Base-by-base conservation (phyloP, 768 basidiomycete genomes). In the Cystoderma amianthinum region DNA sequence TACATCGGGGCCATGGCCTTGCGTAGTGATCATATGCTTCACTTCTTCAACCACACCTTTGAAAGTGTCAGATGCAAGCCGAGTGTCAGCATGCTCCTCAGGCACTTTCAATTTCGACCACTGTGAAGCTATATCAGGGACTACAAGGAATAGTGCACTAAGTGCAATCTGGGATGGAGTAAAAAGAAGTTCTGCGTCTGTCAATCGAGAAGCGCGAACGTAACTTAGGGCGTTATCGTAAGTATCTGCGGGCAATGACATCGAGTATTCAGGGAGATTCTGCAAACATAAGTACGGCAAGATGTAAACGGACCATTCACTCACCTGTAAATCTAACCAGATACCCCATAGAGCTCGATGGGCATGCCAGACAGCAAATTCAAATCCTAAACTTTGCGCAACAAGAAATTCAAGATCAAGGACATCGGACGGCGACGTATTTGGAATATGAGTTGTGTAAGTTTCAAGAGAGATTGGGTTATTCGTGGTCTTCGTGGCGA, bases 401-500 rank as follows among this genome's bases (percentile, higher is more conserved):
- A 99, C 86, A 24, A 96, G 79, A 58, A 97, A 98, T 60, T 99
- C 96, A 24, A 97, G 78, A 43, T 92, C 86, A 43, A 98, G 78
- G 12, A 99, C 86, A 53, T 97, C 93, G 4, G 78, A 77, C 1
- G 85, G 76, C 3, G 70, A 65, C 1, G 90, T 87, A 51, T 82
- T 87, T 1, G 87, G 87, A 48, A 98, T 92, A 49, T 82, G 80
- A 1, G 77, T 67, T 0, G 85, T 82, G 62, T 94, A 98, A 2
- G 75, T 64, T 48, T 95, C 92, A 46, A 99, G 68, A 2, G 89
- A 80, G 47, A 97, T 88, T 1, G 88, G 85, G 50, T 86, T 80
- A 52, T 98, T 97, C n/a, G 91, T 94, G 4, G 96, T 98, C 67
- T 99, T 99, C 16, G 92, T 85, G 0, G 96, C 93, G 38, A 99